Evolutionary conservation across 805 yeast species (phyloP).

Genomic region (Kurtzmaniella fragi): DNA sequence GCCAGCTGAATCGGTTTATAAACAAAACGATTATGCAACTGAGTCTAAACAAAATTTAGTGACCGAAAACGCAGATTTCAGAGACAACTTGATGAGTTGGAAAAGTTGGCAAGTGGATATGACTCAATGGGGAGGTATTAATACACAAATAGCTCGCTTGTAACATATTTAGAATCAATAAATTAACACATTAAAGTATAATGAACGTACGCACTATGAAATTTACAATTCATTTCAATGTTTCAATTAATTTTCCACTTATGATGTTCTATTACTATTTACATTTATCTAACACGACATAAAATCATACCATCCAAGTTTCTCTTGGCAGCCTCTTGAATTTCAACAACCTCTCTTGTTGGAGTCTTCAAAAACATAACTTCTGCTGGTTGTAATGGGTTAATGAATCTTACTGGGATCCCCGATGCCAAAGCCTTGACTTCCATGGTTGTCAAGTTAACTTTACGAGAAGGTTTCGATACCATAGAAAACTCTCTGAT

Average conservation of each 20-base stretch:
- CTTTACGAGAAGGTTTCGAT: slow-evolving; percentile 80
- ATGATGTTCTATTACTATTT: slow-evolving; percentile 3
- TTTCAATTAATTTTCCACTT: neutral
- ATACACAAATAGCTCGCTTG: slow-evolving; percentile 22
- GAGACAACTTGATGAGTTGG: slow-evolving; percentile 65
- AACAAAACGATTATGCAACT: slow-evolving; percentile 26
- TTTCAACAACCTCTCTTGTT: slow-evolving; percentile 54
- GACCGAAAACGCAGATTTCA: slow-evolving; percentile 42
- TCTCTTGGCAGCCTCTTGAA: slow-evolving; percentile 81
- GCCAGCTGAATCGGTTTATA: slow-evolving; percentile 26
- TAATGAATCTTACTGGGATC: slow-evolving; percentile 62
- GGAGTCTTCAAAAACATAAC: slow-evolving; percentile 60
- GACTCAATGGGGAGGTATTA: slow-evolving; percentile 73
- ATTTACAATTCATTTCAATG: too few species aligned
- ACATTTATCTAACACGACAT: slow-evolving; percentile 59
- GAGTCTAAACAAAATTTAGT: slow-evolving; percentile 16
- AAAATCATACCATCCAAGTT: slow-evolving; percentile 72
- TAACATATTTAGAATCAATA: neutral
- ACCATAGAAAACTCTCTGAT: slow-evolving; percentile 66
- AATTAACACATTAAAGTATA: neutral
- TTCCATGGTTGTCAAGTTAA: slow-evolving; percentile 58
- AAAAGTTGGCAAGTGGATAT: slow-evolving; percentile 83
- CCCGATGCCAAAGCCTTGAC: slow-evolving; percentile 74
- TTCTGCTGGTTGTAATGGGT: slow-evolving; percentile 88
- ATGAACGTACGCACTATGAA: too few species aligned